Evolutionary conservation across 1,139 yeast genomes (phyloP).

Genomic region (Pichia sp.): DNA sequence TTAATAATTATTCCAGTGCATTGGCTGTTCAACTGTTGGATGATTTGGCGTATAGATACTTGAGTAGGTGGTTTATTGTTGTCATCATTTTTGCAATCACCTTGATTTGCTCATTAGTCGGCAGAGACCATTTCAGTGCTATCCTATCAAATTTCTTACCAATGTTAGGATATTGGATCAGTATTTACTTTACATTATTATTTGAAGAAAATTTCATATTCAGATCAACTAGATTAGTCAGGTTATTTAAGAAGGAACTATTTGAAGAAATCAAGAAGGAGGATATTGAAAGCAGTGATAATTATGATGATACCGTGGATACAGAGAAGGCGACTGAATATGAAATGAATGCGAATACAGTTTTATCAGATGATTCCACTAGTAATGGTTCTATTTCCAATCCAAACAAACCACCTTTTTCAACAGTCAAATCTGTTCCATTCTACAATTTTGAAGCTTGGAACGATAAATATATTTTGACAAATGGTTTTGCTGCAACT

Average conservation of each 20-base stretch:
- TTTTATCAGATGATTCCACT: neutral
- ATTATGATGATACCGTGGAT: neutral
- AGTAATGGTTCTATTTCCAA: too few relatives aligned
- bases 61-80: conserved; percentile 81
- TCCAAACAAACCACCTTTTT: conserved; percentile 16
- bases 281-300: neutral
- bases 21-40: conserved; percentile 72
- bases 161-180: conserved; percentile 92
- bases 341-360: neutral
- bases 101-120: conserved; percentile 66
- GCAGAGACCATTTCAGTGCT: conserved; percentile 65
- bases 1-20: conserved; percentile 81
- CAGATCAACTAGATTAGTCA: conserved; percentile 45
- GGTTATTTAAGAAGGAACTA: conserved; percentile 51
- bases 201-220: conserved; percentile 72
- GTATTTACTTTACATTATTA: conserved; percentile 68
- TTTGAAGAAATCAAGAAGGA: conserved; percentile 8
- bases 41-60: conserved; percentile 42
- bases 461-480: conserved; percentile 50
- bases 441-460: conserved; percentile 59
- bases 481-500: conserved; percentile 72
- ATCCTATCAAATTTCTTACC: conserved; percentile 86
- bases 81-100: conserved; percentile 58
- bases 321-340: conserved; percentile 4
- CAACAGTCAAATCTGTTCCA: conserved; percentile 20